Conservation (phyloP, 1,284 basidiomycete genomes). For the Leccinum pachyderme region DNA sequence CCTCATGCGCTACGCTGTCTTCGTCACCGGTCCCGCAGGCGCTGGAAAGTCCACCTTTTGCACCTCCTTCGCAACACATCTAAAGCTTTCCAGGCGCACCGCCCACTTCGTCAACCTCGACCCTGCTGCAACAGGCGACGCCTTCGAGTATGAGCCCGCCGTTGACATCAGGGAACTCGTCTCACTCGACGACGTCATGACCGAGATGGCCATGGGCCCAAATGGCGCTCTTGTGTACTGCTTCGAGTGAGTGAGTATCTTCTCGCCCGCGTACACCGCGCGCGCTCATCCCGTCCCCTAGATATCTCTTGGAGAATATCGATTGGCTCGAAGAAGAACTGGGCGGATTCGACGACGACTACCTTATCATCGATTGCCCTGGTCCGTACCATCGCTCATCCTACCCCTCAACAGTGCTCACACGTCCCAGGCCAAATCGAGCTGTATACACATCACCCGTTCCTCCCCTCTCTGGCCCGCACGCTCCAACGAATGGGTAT, state of each 20-base stretch:
- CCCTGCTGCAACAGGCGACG: conserved; percentile 84
- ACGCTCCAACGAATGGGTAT: conserved; percentile 71
- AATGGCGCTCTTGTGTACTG: conserved; percentile 98
- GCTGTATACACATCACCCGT: conserved; percentile 97
- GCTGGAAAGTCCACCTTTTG: conserved; percentile 98
- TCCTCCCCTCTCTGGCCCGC: conserved; percentile 86
- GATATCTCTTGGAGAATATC: conserved; percentile 95
- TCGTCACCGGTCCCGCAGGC: conserved; percentile 90
- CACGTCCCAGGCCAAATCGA: conserved; percentile 85
- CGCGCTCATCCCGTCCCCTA: conserved; percentile 33
- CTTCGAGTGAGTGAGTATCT: conserved; percentile 89
- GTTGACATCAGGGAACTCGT: conserved; percentile 97
- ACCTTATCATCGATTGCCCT: conserved; percentile 97
- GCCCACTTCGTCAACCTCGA: conserved; percentile 97
- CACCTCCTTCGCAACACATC: conserved; percentile 86
- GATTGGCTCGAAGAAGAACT: conserved; percentile 99
- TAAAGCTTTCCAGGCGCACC: conserved; percentile 78
- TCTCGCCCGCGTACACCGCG: not conserved
- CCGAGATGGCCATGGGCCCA: conserved; percentile 91
- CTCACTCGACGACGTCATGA: conserved; percentile 95
- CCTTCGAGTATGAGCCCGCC: conserved; percentile 90
- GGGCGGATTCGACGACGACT: conserved; percentile 94
- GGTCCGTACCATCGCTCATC: conserved; percentile 47
- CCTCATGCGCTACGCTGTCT: conserved; percentile 85
- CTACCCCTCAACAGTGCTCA: conserved; percentile 12